phyloP scores from a whole-genome alignment of 1,139 yeast genomes.

The Nakaseomyces uthaithaninus region DNA sequence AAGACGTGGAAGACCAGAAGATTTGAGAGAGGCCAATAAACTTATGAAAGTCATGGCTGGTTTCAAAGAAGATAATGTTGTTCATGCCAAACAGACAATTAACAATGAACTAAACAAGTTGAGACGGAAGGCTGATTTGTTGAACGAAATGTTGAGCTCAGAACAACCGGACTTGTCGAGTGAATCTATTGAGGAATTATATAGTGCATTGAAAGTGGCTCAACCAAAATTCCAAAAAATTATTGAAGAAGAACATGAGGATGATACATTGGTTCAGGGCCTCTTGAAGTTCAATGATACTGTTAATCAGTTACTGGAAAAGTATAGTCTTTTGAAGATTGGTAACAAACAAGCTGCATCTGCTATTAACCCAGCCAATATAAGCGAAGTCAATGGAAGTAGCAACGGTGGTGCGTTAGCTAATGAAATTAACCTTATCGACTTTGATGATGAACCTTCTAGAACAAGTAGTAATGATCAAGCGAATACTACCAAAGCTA shows the following conservation, averaged over 20 bases:
- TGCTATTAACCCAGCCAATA: conserved; percentile 37
- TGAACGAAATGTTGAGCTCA: conserved; percentile 77
- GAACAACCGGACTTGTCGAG: conserved; percentile 47
- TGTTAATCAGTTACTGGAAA: conserved; percentile 60
- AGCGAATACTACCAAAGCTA: conserved; percentile 26
- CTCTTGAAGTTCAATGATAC: conserved; percentile 67
- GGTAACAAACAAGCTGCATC: conserved; percentile 59
- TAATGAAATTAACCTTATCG: conserved; percentile 57
- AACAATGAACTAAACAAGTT: conserved; percentile 79
- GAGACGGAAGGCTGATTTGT: conserved; percentile 79
- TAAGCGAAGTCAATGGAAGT: conserved; percentile 22
- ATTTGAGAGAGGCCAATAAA: conserved; percentile 90
- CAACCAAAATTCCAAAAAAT: conserved; percentile 84
- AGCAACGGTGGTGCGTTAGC: conserved; percentile 34
- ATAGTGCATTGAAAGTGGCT: conserved; percentile 69
- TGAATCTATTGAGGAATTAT: conserved; percentile 73
- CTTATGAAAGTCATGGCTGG: conserved; percentile 99
- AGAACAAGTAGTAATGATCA: conserved; percentile 7
- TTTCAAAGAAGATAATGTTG: conserved; percentile 67
- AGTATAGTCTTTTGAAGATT: conserved; percentile 54
- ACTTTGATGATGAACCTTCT: conserved; percentile 55
- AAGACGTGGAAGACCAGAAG: conserved; percentile 93
- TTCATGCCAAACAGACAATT: conserved; percentile 66
- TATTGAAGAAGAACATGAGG: conserved; percentile 65
- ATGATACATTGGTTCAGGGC: conserved; percentile 58